A percentile compares a stretch with the other conserved stretches of the same genome.
phyloP scores from a whole-genome alignment of 768 basidiomycete species.

The Paxillus ammoniavirescens region DNA sequence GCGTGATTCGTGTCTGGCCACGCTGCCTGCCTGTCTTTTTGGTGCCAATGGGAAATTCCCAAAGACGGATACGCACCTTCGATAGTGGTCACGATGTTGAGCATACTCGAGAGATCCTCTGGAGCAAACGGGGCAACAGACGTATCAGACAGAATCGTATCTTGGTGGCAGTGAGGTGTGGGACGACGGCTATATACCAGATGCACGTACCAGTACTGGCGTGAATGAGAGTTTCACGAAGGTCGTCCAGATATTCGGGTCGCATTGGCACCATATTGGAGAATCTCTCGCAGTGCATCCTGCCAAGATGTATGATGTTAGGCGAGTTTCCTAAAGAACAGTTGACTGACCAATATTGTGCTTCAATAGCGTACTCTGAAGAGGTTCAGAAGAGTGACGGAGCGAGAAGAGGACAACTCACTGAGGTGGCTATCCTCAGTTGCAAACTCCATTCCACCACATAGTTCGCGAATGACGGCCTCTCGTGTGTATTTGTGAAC shows the following conservation, averaged over 20 bases:
- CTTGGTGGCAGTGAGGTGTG: constrained; percentile 2
- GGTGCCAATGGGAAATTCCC: background rate
- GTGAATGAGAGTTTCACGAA: constrained; percentile 7
- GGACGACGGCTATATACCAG: background rate
- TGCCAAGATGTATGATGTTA: background rate
- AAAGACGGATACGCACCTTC: background rate
- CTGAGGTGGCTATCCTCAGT: constrained; percentile 6
- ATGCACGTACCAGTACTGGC: constrained; percentile 2
- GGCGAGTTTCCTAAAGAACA: background rate
- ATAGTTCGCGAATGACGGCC: background rate
- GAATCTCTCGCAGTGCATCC: constrained; percentile 24
- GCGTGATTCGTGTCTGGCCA: background rate
- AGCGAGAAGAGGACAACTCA: background rate
- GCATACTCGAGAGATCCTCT: constrained; percentile 5
- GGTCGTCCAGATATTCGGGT: background rate
- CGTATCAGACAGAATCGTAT: constrained; percentile 14
- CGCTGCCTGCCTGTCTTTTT: background rate
- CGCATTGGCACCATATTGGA: constrained; percentile 1
- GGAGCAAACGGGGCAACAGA: constrained; percentile 13
- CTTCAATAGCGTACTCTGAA: constrained; percentile 22
- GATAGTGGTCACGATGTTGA: constrained; percentile 4
- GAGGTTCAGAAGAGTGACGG: background rate
- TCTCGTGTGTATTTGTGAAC: background rate
- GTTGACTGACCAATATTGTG: constrained; percentile 23
- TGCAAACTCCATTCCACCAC: constrained; percentile 1